Evolutionary conservation across 345 rosid species (phyloP), one percentile per base, ranked within the genome.

Genomic region (Pistacia integerrima): DNA sequence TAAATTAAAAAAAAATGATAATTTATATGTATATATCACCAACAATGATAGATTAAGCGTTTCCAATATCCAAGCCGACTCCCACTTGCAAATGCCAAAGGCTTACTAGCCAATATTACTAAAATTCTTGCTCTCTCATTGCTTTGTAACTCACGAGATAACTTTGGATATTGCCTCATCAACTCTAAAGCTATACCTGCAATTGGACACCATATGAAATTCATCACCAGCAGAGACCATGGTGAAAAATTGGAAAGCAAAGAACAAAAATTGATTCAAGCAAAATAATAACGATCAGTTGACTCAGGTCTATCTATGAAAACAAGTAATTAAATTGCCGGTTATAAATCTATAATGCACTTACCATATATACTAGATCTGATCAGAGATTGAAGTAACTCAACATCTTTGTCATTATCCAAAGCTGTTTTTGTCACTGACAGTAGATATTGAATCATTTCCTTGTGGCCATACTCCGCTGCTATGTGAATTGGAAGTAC

Each of bases 41-140:
- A 49, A 68, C 72, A 51, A 22, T 25, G 1, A 28, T 68, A 49
- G 36, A 49, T 51, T 12, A 68, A 49, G 41, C 38, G 25, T 49
- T 68, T 33, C 72, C 72, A 68, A 49, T 25, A 49, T 68, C 72
- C 72, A 2, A 68, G 59, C 22, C 59, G 59, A 68, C 10, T 51
- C n/a, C 72, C 72, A 51, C 72, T 68, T 22, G 17, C 72, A 51
- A 68, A 49, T 5, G 14, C 17, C 5, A 49, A n/a, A 46, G 59
- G 72, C 22, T 51, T 68, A 44, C 36, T 49, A 51, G 72, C 72
- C 59, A 68, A 1, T 68, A 35, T 25, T 49, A 25, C 41, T 13
- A 68, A 51, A 25, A 25, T 16, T 9, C 57, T 68, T 49, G 8
- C 28, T 30, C 59, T 49, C 12, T 64, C 9, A 10, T 5, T 4